Base-by-base conservation (phyloP, 768 basidiomycete genomes). In the Dioszegia hungarica region DNA sequence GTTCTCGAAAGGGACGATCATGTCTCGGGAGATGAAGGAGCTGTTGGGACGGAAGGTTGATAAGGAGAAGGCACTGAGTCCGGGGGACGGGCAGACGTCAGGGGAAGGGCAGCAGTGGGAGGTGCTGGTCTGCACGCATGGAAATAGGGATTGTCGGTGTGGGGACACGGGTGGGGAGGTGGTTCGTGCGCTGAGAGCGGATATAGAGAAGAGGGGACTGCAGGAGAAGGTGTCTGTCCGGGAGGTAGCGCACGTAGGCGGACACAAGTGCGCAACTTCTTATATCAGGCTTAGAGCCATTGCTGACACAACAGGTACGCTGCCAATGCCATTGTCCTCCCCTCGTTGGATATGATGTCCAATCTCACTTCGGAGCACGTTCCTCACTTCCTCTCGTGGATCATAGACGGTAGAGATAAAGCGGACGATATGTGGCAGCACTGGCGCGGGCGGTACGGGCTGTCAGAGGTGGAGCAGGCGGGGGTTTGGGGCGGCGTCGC, bases 241-340 rank as follows among this genome's bases (percentile, higher is more conserved):
- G 2, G 84, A 88, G 61, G 82, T 86, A 5, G 86, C 82, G 1
- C 89, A 92, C 73, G 84, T 92, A 48, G 89, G 90, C 0, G 88
- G 88, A 24, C 89, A 92, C 75, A 81, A 87, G 89, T 88, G 67
- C 70, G 85, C n/a, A n/a, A n/a, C n/a, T n/a, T n/a, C n/a, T 80
- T 11, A 24, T 15, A 8, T 20, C 51, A 19, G 2, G 33, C 31
- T 24, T 45, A 19, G 59, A 24, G 25, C 39, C 44, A 34, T 34
- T 29, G 44, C 41, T 55, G 36, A 53, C 28, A 19, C 14, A 12
- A 17, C 27, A 77, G 75, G 55, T 77, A 65, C 58, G 76, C 76
- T 12, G 76, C 76, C 28, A 77, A 76, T 45, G 75, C 73, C 4
- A 63, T 77, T 53, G 19, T 73, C 37, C 64, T 75, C 8, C 72